Conservation (phyloP, 1,284 basidiomycete genomes). For the Ganoderma resinaceum region DNA sequence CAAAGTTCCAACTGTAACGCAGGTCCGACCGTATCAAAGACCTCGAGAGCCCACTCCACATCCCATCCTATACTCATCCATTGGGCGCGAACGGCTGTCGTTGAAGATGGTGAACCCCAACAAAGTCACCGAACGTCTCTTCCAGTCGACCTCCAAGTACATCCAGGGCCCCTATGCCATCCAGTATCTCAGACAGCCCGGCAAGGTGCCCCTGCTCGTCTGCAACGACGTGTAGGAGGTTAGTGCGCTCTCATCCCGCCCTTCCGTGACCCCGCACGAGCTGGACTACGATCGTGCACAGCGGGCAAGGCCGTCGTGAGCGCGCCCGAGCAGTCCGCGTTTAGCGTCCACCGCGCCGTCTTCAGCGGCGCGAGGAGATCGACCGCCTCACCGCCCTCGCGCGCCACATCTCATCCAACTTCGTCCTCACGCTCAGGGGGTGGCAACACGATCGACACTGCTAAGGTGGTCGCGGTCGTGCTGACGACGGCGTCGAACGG, state of each 20-base stretch:
- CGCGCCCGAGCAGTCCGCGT: conserved; percentile 33
- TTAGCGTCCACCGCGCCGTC: conserved; percentile 38
- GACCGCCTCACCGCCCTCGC: conserved; percentile 35
- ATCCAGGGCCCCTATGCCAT: conserved; percentile 45
- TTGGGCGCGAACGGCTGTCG: neutral
- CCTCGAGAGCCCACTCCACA: neutral
- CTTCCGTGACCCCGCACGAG: too few relatives aligned
- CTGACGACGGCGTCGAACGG: conserved; percentile 47
- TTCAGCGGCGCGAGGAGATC: conserved; percentile 43
- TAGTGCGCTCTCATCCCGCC: conserved; percentile 31
- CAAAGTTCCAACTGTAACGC: neutral
- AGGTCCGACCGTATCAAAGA: neutral
- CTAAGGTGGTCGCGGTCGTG: conserved; percentile 41
- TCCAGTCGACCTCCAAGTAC: conserved; percentile 46
- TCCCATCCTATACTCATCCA: neutral
- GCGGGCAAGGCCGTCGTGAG: conserved; percentile 40
- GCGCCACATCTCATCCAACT: conserved; percentile 33
- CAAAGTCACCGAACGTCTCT: conserved; percentile 41
- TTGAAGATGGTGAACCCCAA: conserved; percentile 41
- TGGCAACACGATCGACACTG: conserved; percentile 44
- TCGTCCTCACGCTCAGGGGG: conserved; percentile 45
- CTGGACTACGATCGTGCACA: conserved; percentile 6
- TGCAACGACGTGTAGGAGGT: conserved; percentile 43
- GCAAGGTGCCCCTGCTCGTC: conserved; percentile 38
- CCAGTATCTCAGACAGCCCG: conserved; percentile 40